Evolutionary conservation across 164 flowering plant genomes (phyloP).

Genomic region (Brasenia schreberi): DNA sequence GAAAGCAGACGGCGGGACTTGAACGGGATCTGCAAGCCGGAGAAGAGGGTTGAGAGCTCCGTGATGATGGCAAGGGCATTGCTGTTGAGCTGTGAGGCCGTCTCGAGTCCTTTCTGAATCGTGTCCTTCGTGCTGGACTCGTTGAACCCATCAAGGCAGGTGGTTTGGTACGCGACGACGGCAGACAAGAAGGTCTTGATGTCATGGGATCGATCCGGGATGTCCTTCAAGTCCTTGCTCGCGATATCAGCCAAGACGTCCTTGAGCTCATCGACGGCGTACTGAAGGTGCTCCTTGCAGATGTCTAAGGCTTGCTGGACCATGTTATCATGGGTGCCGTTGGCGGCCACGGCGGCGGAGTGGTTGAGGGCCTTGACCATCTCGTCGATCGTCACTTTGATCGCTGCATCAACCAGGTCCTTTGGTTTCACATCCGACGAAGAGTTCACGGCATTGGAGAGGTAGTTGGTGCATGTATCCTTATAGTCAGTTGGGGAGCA

Average conservation of each 20-base stretch:
- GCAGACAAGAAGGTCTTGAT: not conserved
- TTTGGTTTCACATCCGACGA: constrained; percentile 10
- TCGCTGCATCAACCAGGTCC: constrained; percentile 24
- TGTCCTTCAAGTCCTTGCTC: constrained; percentile 12
- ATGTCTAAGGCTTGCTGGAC: constrained; percentile 25
- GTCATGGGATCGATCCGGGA: constrained; percentile 2
- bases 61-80: constrained; percentile 37
- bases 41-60: constrained; percentile 17
- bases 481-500: constrained; percentile 33
- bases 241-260: constrained; percentile 21
- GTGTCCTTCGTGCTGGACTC: constrained; percentile 9
- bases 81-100: constrained; percentile 29
- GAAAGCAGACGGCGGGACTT: constrained; percentile 11
- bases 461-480: constrained; percentile 10
- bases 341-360: constrained; percentile 7
- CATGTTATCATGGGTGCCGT: constrained; percentile 5
- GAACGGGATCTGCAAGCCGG: constrained; percentile 11
- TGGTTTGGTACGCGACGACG: not conserved
- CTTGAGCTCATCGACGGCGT: constrained; percentile 31
- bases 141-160: not conserved
- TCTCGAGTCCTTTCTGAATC: constrained; percentile 16
- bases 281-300: constrained; percentile 30
- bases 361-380: constrained; percentile 11
- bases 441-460: constrained; percentile 11
- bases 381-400: constrained; percentile 21